Evolutionary conservation across 345 rosid genomes (phyloP), one percentile per base, ranked within the genome.

Genomic region (Iberis pinnata): DNA sequence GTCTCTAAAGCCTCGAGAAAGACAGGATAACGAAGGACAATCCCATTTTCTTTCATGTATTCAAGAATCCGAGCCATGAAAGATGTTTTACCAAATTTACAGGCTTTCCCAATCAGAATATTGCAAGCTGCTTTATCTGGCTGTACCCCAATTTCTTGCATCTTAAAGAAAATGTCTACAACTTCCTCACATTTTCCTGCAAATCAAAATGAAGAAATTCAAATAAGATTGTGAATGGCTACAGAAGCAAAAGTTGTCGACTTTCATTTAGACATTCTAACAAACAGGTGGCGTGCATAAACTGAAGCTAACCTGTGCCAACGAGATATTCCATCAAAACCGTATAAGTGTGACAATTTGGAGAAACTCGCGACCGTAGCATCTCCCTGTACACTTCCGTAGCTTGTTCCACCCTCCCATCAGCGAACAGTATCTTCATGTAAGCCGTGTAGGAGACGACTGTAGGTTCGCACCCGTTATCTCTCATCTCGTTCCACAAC

Each of bases 91-190:
- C 79, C 61, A n/a, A 58, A 54, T 70, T 76, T 75, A 65, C 89
- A 81, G 61, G 87, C 81, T 70, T 73, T 83, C 63, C 67, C 71
- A 3, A 89, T 70, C 83, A 86, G 75, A 70, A 86, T 81, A 59
- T 81, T 89, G 74, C 97, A 83, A 25, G 83, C 77, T 40, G 97
- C 89, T 80, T 89, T 89, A 76, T 89, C 97, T 13, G 95, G 93
- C 40, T 70, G 74, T 49, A 83, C 81, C 36, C 84, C 80, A 8
- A 79, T 80, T 32, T 83, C 95, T 74, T 81, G 95, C 95, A 86
- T 89, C 56, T 71, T 76, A 63, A 47, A 64, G 69, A 86, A 89
- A 48, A 86, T 83, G 32, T 79, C 81, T 2, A 81, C 69, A 29
- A 92, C 84, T 64, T 81, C 89, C 58, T 69, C 71, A 31, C 65